Conservation (phyloP, 2,329 filamentous ascomycete genomes). For the Exophiala lecanii-corni region DNA sequence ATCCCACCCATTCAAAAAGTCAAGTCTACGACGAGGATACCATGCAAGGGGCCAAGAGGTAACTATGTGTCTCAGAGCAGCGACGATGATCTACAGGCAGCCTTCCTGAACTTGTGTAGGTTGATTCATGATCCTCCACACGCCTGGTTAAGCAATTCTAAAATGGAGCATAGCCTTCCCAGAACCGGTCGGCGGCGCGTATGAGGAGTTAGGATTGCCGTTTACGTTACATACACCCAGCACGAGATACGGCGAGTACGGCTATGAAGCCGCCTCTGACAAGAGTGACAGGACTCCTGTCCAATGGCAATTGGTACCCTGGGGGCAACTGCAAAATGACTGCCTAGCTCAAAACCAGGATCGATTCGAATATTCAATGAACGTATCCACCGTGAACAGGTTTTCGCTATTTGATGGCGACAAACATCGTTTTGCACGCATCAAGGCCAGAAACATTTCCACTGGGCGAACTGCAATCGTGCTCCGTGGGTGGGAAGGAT, state of each 20-base stretch:
- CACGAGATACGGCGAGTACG: constrained; percentile 12
- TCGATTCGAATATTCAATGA: constrained; percentile 7
- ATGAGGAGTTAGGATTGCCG: constrained; percentile 8
- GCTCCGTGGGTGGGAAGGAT: constrained; percentile 74
- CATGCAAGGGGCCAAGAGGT: constrained; percentile 59
- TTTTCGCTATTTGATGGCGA: constrained; percentile 1
- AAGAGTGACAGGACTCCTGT: constrained; percentile 6
- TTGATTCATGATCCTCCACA: neutral
- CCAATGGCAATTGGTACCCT: constrained; percentile 9
- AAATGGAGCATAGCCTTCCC: constrained; percentile 7
- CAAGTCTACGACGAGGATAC: constrained; percentile 12
- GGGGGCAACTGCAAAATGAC: constrained; percentile 13
- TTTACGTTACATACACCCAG: constrained; percentile 11
- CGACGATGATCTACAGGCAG: constrained; percentile 42
- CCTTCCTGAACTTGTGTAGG: constrained; percentile 8
- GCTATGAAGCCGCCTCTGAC: constrained; percentile 6
- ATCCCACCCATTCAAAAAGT: neutral
- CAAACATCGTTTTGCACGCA: neutral
- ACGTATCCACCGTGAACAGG: constrained; percentile 5
- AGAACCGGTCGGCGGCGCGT: constrained; percentile 10
- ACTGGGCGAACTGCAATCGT: constrained; percentile 65
- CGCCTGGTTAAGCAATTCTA: neutral
- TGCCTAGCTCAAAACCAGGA: constrained; percentile 10
- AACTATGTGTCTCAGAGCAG: constrained; percentile 47
- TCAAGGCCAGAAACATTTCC: constrained; percentile 3